These are phyloP conservation scores for Penicillium ucsense DNA, from an alignment of 495 filamentous ascomycete genomes.

Conservation along the genomic window DNA sequence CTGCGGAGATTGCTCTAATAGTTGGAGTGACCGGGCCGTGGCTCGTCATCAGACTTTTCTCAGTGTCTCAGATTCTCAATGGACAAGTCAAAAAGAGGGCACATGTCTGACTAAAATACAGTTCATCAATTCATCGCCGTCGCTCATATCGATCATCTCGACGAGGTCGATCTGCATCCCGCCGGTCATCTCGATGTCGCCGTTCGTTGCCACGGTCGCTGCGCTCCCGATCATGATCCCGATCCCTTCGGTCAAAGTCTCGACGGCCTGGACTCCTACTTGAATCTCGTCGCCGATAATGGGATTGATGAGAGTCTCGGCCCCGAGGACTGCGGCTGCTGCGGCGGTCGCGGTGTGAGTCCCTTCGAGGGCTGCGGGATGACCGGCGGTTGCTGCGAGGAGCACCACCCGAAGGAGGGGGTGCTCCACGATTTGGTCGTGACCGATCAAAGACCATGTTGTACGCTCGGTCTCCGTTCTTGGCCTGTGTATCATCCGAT, in stretches of 20 bases:
- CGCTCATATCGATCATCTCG: slow-evolving; percentile 1
- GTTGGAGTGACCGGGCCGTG: too few species aligned
- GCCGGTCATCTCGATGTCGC: slow-evolving; percentile 5
- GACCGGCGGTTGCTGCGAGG: slow-evolving; percentile 10
- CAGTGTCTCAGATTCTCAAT: too few species aligned
- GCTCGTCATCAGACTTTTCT: too few species aligned
- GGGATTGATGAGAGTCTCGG: slow-evolving; percentile 16
- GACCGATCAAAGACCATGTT: slow-evolving; percentile 73
- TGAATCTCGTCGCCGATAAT: slow-evolving; percentile 28
- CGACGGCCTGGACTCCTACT: slow-evolving; percentile 43
- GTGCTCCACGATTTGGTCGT: slow-evolving; percentile 35
- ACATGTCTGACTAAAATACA: not conserved
- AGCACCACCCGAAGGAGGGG: not conserved
- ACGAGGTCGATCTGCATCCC: not conserved
- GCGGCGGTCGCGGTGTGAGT: slow-evolving; percentile 20
- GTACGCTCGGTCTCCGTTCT: slow-evolving; percentile 53
- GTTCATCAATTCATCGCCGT: not conserved
- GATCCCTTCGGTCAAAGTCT: slow-evolving; percentile 20
- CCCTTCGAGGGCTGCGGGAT: slow-evolving; percentile 17
- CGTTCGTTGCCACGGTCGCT: slow-evolving; percentile 22
- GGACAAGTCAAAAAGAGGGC: too few species aligned
- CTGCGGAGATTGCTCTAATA: too few species aligned
- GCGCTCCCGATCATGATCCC: slow-evolving; percentile 20
- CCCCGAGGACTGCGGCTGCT: slow-evolving; percentile 42
- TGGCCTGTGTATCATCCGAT: slow-evolving; percentile 47